Evolutionary conservation across 2,329 filamentous ascomycete genomes (phyloP).

Genomic region (Sporothrix euskadiensis): DNA sequence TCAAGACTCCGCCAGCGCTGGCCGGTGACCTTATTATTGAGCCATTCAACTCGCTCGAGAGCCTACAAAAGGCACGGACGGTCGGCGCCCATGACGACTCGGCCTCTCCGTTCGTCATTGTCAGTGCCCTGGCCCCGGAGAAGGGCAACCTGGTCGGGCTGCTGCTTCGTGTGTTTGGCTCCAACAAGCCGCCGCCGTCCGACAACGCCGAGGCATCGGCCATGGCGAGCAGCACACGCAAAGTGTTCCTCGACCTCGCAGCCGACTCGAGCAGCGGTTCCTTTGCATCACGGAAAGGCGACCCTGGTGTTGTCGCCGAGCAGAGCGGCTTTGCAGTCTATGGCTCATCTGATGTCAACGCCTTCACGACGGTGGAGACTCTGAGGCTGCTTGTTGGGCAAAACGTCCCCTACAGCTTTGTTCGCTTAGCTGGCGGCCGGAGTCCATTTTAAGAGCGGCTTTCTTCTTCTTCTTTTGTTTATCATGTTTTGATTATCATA

Average conservation of each 20-base stretch:
- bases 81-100: slow-evolving; percentile 43
- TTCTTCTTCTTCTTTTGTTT: neutral
- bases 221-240: slow-evolving; percentile 48
- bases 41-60: slow-evolving; percentile 75
- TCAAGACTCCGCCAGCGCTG: slow-evolving; percentile 64
- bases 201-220: slow-evolving; percentile 40
- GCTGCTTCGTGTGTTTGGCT: slow-evolving; percentile 71
- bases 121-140: slow-evolving; percentile 75
- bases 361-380: slow-evolving; percentile 82
- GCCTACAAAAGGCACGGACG: slow-evolving; percentile 54
- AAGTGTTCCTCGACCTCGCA: slow-evolving; percentile 79
- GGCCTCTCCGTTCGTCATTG: slow-evolving; percentile 73
- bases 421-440: slow-evolving; percentile 65
- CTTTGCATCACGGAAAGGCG: slow-evolving; percentile 58
- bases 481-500: neutral
- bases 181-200: slow-evolving; percentile 37
- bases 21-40: slow-evolving; percentile 70
- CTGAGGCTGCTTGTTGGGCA: slow-evolving; percentile 76
- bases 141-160: slow-evolving; percentile 79
- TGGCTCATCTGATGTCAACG: slow-evolving; percentile 74
- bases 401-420: slow-evolving; percentile 86
- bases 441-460: slow-evolving; percentile 45
- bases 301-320: slow-evolving; percentile 69
- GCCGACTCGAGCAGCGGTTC: slow-evolving; percentile 44
- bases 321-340: slow-evolving; percentile 78